Evolutionary conservation across 345 rosid genomes (phyloP).

Genomic region (Aurinia saxatilis): DNA sequence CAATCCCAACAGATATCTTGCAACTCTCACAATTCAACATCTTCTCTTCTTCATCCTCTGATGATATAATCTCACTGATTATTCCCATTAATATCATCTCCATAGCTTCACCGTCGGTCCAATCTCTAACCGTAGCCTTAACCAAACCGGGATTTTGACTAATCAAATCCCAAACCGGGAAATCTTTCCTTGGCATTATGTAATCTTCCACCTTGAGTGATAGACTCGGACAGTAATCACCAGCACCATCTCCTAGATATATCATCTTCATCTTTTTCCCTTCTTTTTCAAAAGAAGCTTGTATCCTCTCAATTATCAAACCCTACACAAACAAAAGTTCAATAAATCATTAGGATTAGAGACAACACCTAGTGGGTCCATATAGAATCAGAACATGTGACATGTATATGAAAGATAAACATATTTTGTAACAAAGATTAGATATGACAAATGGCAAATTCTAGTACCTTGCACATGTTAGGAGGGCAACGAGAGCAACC

Average conservation of each 20-base stretch:
- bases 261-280: slow-evolving; percentile 43
- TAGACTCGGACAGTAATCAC: slow-evolving; percentile 77
- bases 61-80: neutral
- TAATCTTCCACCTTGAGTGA: slow-evolving; percentile 45
- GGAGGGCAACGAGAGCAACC: slow-evolving; percentile 76
- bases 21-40: slow-evolving; percentile 16
- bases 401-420: neutral
- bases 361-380: neutral
- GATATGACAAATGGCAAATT: neutral
- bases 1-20: slow-evolving; percentile 22
- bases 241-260: slow-evolving; percentile 84
- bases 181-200: slow-evolving; percentile 83
- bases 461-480: slow-evolving; percentile 89
- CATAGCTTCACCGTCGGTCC: slow-evolving; percentile 65
- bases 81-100: slow-evolving; percentile 20
- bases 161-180: slow-evolving; percentile 73
- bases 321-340: slow-evolving; percentile 31
- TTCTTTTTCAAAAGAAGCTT: slow-evolving; percentile 38
- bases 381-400: neutral
- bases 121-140: slow-evolving; percentile 64
- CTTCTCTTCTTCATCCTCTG: neutral
- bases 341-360: no score
- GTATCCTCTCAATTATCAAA: slow-evolving; percentile 50
- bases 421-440: neutral
- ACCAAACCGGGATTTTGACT: slow-evolving; percentile 39